Evolutionary conservation across 179 eudicot genomes (phyloP).

Genomic region (Pouteria campechiana): DNA sequence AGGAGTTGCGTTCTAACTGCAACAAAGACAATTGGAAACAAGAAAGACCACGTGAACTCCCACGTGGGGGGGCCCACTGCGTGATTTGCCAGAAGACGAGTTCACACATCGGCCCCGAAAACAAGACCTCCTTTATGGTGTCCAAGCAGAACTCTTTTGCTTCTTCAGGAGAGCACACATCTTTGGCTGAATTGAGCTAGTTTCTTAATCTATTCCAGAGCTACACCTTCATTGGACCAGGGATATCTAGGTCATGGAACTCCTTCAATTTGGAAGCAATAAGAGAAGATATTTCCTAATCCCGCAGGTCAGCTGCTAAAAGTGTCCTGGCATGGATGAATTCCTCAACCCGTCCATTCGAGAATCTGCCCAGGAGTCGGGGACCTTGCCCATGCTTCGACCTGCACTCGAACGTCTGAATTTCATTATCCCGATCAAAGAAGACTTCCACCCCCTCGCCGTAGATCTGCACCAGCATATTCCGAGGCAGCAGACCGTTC

Average conservation of each 20-base stretch:
- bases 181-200: conserved; percentile 42
- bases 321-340: conserved; percentile 83
- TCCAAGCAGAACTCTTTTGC: conserved; percentile 35
- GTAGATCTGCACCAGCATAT: conserved; percentile 58
- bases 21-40: too few species aligned
- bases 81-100: too few species aligned
- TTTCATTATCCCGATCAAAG: conserved; percentile 69
- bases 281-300: conserved; percentile 44
- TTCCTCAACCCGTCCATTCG: conserved; percentile 78
- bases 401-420: conserved; percentile 53
- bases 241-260: conserved; percentile 61
- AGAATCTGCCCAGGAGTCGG: conserved; percentile 57
- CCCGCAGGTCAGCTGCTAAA: conserved; percentile 55
- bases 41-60: too few species aligned
- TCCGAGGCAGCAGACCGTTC: conserved; percentile 18
- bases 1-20: too few species aligned
- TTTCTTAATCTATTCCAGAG: conserved; percentile 66
- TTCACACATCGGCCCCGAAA: too few species aligned
- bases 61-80: too few species aligned
- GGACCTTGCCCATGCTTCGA: conserved; percentile 74
- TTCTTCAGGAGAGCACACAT: conserved; percentile 60
- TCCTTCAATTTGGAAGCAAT: conserved; percentile 68
- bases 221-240: conserved; percentile 37
- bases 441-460: conserved; percentile 77
- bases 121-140: conserved; percentile 43